These are phyloP conservation scores for Oehlia diaphana DNA, from an alignment of 192 early-diverging fungal species.

Conservation along the genomic window DNA sequence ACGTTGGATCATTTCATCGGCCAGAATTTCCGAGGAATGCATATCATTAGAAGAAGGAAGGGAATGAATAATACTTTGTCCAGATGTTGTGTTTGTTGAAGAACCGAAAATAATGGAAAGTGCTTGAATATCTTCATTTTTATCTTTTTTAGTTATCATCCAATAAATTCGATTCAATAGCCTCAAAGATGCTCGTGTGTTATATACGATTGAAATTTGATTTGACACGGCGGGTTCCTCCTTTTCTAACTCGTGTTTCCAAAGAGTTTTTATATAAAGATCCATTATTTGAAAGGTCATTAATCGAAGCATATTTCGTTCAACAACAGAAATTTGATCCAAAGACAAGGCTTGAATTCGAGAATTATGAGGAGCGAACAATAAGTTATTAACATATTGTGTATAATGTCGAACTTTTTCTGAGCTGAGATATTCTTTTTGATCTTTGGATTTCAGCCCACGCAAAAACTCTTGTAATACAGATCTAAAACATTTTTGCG, in stretches of 20 bases:
- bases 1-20: constrained; percentile 1
- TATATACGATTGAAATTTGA: not conserved
- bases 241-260: not conserved
- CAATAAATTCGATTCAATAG: too few relatives aligned
- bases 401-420: not conserved
- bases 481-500: not conserved
- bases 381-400: constrained; percentile 4
- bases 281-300: not conserved
- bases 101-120: not conserved
- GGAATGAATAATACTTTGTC: not conserved
- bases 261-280: not conserved
- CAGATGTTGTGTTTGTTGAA: not conserved
- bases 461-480: not conserved
- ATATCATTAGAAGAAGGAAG: not conserved
- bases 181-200: too few relatives aligned
- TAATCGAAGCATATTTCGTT: not conserved
- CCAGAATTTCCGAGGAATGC: not conserved
- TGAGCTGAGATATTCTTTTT: not conserved
- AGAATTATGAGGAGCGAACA: constrained; percentile 3
- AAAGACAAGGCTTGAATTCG: constrained; percentile 2
- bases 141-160: too few relatives aligned
- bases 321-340: not conserved
- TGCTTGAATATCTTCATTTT: too few relatives aligned
- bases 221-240: not conserved
- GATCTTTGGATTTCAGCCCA: not conserved